Percentiles rank a stretch among this genome's conserved stretches.
These are phyloP conservation scores for Apostasia ramifera DNA, from an alignment of 106 monocot genomes.

Conservation along the genomic window DNA sequence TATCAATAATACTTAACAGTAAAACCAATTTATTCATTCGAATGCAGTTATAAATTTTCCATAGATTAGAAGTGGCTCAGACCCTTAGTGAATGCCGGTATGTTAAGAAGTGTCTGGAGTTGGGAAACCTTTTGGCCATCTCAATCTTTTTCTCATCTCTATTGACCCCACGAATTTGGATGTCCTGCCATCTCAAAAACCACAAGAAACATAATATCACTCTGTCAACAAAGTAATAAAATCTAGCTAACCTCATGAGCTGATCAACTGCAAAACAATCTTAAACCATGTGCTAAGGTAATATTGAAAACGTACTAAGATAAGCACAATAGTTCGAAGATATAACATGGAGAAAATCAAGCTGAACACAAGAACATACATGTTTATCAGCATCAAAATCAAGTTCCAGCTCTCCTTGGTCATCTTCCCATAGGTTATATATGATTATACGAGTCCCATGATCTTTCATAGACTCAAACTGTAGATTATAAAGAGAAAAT, in stretches of 20 bases:
- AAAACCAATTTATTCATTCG: background rate
- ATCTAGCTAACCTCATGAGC: background rate
- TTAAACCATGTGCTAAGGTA: background rate
- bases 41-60: background rate
- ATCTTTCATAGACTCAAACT: conserved; percentile 42
- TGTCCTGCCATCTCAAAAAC: conserved; percentile 57
- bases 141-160: conserved; percentile 85
- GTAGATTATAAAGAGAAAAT: conserved; percentile 11
- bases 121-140: conserved; percentile 75
- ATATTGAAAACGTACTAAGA: background rate
- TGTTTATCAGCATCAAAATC: conserved; percentile 68
- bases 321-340: background rate
- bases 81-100: conserved; percentile 88
- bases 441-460: conserved; percentile 79
- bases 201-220: background rate
- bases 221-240: background rate
- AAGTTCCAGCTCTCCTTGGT: conserved; percentile 73
- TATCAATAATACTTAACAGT: too few relatives aligned
- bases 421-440: conserved; percentile 92
- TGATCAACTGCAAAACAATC: background rate
- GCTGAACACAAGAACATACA: conserved; percentile 20
- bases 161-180: conserved; percentile 78
- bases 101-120: conserved; percentile 81
- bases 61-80: background rate
- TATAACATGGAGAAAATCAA: background rate